Percentiles rank a stretch among this genome's conserved stretches.
These are phyloP conservation scores for Casuarina equisetifolia DNA, from an alignment of 306 rosid genomes.

Conservation along the genomic window DNA sequence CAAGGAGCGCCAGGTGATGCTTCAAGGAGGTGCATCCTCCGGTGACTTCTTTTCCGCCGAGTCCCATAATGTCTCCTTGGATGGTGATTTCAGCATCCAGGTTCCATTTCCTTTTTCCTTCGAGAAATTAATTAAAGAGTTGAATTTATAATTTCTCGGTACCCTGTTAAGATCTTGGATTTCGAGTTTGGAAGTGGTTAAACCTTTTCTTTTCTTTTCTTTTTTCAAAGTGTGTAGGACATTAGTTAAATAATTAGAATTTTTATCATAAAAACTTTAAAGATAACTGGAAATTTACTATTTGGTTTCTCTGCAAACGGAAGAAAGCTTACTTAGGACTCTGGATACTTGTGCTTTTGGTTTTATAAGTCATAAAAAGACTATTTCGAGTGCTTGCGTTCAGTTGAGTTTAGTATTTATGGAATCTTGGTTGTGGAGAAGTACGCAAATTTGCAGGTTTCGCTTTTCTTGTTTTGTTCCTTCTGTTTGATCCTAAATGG, in stretches of 20 bases:
- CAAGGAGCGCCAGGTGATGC: constrained; percentile 88
- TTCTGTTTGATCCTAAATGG: background rate
- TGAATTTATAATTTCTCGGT: no score
- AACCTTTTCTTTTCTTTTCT: no score
- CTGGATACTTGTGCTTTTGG: background rate
- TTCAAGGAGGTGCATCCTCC: constrained; percentile 42
- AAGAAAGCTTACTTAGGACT: background rate
- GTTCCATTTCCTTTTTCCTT: constrained; percentile 29
- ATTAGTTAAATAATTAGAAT: no score
- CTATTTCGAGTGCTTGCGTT: background rate
- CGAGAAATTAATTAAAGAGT: background rate
- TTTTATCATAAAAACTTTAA: no score
- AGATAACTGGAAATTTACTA: no score
- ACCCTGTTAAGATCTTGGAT: no score
- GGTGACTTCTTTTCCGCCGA: constrained; percentile 78
- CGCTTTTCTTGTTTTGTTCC: background rate
- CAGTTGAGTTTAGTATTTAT: background rate
- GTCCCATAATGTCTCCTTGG: constrained; percentile 93
- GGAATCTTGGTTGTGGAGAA: background rate
- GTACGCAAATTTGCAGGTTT: background rate
- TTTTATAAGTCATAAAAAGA: background rate
- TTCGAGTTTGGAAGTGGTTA: no score
- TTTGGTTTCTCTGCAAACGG: background rate
- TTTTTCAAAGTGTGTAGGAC: no score
- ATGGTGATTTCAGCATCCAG: constrained; percentile 98